Percentiles rank a stretch among this genome's conserved stretches.
Evolutionary conservation across 805 yeast genomes (phyloP).

Genomic region (Candida khao-thaluensis): DNA sequence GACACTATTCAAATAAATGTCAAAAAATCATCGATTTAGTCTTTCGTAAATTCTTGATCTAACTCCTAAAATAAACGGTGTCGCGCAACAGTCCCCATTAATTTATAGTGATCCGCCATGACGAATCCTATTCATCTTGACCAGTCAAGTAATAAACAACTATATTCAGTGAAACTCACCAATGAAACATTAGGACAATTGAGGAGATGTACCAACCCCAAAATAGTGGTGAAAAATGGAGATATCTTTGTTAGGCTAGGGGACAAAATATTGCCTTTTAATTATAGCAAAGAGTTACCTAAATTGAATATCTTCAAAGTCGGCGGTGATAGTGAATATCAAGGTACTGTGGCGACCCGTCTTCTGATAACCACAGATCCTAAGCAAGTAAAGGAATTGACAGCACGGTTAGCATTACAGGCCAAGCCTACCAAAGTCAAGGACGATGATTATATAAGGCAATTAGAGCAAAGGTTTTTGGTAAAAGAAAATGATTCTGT

Average conservation of each 20-base stretch:
- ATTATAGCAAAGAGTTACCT: constrained; percentile 32
- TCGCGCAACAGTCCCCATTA: constrained; percentile 6
- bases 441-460: constrained; percentile 10
- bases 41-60: no score
- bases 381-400: constrained; percentile 13
- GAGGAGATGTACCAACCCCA: constrained; percentile 18
- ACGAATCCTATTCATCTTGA: constrained; percentile 15
- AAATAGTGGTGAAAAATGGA: constrained; percentile 39
- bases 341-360: constrained; percentile 32
- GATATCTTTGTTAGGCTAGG: constrained; percentile 29
- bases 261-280: constrained; percentile 33
- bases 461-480: constrained; percentile 8
- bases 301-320: constrained; percentile 32
- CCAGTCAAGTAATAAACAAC: neutral
- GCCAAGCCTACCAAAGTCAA: neutral
- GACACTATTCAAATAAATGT: no score
- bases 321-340: constrained; percentile 17
- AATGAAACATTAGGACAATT: neutral
- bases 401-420: neutral
- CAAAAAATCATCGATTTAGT: no score
- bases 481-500: constrained; percentile 12
- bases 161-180: constrained; percentile 2
- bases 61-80: no score
- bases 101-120: constrained; percentile 16
- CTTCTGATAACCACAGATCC: constrained; percentile 33